Percentiles rank a stretch among this genome's conserved stretches.
Evolutionary conservation across 495 filamentous ascomycete species (phyloP).

Genomic region (Endocarpon pusillum): DNA sequence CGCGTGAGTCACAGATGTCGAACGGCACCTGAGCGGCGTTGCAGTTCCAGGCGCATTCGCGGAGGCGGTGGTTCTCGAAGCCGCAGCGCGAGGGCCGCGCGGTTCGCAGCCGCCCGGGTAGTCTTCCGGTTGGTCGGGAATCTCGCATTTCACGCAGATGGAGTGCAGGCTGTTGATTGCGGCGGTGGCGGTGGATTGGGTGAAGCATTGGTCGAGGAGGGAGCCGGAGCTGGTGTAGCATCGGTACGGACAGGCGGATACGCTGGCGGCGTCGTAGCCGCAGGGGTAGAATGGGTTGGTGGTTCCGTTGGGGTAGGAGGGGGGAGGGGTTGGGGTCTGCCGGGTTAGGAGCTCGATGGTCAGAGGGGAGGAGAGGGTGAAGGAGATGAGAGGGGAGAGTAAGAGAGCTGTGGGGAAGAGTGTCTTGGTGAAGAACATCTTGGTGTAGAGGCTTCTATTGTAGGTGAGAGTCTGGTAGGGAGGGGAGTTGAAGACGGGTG

Average conservation of each 20-base stretch:
- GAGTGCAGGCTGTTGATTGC: background rate
- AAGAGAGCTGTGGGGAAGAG: too few species aligned
- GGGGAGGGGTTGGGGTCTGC: too few species aligned
- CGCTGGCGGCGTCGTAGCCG: constrained; percentile 1
- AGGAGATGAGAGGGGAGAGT: too few species aligned
- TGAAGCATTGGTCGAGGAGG: background rate
- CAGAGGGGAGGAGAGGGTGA: too few species aligned
- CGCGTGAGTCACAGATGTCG: constrained; percentile 6
- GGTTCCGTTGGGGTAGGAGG: constrained; percentile 1
- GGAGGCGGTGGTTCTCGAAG: background rate
- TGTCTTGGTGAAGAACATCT: too few species aligned
- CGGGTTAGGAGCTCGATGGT: too few species aligned
- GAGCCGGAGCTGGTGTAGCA: constrained; percentile 1
- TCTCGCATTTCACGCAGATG: constrained; percentile 1
- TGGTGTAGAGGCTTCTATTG: too few species aligned
- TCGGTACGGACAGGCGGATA: constrained; percentile 1
- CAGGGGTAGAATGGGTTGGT: constrained; percentile 1
- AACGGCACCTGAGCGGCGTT: constrained; percentile 9
- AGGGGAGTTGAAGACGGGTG: too few species aligned
- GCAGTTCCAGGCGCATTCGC: constrained; percentile 6
- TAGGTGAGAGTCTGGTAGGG: too few species aligned
- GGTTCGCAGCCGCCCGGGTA: background rate
- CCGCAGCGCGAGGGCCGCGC: background rate
- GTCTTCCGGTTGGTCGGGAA: constrained; percentile 1
- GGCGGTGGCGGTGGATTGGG: constrained; percentile 1